Evolutionary conservation across 148 eudicot species (phyloP).

Genomic region (Cornus kousa): DNA sequence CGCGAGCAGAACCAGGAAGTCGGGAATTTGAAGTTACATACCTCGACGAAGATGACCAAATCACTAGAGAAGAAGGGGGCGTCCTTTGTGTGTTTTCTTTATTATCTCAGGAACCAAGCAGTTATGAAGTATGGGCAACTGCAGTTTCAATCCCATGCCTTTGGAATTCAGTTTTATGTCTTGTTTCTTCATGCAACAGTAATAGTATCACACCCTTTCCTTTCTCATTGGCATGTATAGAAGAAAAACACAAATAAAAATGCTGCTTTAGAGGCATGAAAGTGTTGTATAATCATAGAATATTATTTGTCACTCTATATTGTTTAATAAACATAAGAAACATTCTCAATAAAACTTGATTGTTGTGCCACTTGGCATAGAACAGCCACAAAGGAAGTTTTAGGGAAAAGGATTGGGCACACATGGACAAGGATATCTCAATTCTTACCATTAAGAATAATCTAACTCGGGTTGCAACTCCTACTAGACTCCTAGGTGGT

Average conservation of each 20-base stretch:
- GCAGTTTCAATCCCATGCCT: not conserved
- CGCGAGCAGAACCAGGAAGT: conserved; percentile 68
- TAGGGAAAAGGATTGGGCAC: too few relatives aligned
- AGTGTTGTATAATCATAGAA: not conserved
- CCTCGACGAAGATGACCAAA: conserved; percentile 66
- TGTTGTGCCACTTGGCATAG: too few relatives aligned
- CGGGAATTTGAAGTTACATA: conserved; percentile 94
- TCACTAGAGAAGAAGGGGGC: conserved; percentile 82
- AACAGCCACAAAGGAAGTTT: too few relatives aligned
- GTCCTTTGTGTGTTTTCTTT: conserved; percentile 75
- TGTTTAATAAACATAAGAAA: too few relatives aligned
- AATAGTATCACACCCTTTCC: not conserved
- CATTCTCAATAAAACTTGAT: too few relatives aligned
- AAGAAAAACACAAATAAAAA: not conserved
- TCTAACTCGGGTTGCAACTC: too few relatives aligned
- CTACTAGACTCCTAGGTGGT: too few relatives aligned
- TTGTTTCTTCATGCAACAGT: not conserved
- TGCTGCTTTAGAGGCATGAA: not conserved
- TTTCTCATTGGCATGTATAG: not conserved
- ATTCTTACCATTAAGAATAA: too few relatives aligned
- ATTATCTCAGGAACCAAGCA: too few relatives aligned
- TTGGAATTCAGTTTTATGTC: not conserved
- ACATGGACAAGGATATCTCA: too few relatives aligned
- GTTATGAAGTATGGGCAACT: conserved; percentile 16
- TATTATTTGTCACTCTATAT: not conserved